A percentile compares a stretch with the other conserved stretches of the same genome.
Conservation (phyloP, 371 early-diverging fungal species). For the Cokeromyces recurvatus region DNA sequence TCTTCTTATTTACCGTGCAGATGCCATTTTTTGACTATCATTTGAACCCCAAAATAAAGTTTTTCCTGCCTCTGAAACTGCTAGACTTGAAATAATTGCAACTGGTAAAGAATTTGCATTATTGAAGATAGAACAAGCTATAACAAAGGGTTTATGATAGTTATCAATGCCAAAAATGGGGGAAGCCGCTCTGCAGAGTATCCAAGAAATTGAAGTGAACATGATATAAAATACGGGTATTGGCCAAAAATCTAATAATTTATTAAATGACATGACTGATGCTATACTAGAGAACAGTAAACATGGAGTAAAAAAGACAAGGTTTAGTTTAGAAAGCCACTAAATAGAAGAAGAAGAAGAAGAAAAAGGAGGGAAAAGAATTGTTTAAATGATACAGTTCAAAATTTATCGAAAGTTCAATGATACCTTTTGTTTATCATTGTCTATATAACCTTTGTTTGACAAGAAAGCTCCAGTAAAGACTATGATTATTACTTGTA, state of each 20-base stretch:
- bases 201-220: not conserved
- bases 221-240: constrained; percentile 66
- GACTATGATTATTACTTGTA: constrained; percentile 58
- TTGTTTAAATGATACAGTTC: too few species aligned
- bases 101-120: constrained; percentile 75
- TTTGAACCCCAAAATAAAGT: constrained; percentile 51
- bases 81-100: constrained; percentile 64
- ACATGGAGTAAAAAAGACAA: constrained; percentile 63
- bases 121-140: constrained; percentile 63
- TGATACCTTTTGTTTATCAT: constrained; percentile 52
- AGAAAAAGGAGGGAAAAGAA: too few species aligned
- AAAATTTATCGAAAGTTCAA: not conserved
- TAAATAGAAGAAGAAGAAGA: constrained; percentile 9
- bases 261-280: constrained; percentile 50
- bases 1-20: constrained; percentile 47
- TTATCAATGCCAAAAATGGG: constrained; percentile 36
- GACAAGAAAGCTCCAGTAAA: constrained; percentile 49
- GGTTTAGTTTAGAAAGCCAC: constrained; percentile 57
- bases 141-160: constrained; percentile 54
- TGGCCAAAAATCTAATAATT: constrained; percentile 66
- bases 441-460: constrained; percentile 42
- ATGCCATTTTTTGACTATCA: constrained; percentile 59
- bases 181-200: constrained; percentile 23
- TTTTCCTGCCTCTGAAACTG: constrained; percentile 60
- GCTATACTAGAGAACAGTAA: constrained; percentile 60